Evolutionary conservation across 768 basidiomycete species (phyloP).

Genomic region (Amanita polypyramis): DNA sequence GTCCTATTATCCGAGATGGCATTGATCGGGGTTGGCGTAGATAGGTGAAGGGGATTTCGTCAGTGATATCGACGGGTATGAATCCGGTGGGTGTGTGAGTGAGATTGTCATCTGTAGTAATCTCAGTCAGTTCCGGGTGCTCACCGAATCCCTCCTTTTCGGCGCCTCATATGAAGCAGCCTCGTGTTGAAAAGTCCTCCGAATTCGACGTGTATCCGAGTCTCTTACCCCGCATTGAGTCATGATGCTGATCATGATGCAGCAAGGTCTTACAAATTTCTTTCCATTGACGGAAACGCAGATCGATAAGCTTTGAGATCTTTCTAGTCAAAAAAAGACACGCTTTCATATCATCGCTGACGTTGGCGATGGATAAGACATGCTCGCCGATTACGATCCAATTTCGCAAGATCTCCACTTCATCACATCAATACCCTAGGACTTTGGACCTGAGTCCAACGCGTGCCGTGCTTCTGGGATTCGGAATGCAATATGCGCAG

Average conservation of each 20-base stretch:
- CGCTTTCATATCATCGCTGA: not conserved
- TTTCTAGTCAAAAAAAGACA: not conserved
- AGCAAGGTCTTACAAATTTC: not conserved
- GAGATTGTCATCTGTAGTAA: not conserved
- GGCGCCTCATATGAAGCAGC: not conserved
- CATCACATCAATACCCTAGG: not conserved
- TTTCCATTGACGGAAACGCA: not conserved
- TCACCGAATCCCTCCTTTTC: not conserved
- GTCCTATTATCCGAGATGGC: not conserved
- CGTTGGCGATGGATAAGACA: not conserved
- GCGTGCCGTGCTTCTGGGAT: constrained; percentile 1
- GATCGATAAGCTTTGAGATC: not conserved
- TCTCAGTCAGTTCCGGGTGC: not conserved
- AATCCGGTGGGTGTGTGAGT: not conserved
- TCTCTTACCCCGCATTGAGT: not conserved
- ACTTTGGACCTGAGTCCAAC: not conserved
- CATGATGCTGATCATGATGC: not conserved
- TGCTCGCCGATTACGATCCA: too few relatives aligned
- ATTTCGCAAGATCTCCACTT: not conserved
- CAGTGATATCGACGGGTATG: not conserved
- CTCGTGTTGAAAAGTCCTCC: not conserved
- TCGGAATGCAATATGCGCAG: not conserved
- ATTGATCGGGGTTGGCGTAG: constrained; percentile 1
- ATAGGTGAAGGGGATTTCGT: not conserved
- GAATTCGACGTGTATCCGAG: not conserved